A percentile compares a stretch with the other conserved stretches of the same genome.
phyloP scores from a whole-genome alignment of 2,329 filamentous ascomycete genomes.

The Aspergillus tubingensis region DNA sequence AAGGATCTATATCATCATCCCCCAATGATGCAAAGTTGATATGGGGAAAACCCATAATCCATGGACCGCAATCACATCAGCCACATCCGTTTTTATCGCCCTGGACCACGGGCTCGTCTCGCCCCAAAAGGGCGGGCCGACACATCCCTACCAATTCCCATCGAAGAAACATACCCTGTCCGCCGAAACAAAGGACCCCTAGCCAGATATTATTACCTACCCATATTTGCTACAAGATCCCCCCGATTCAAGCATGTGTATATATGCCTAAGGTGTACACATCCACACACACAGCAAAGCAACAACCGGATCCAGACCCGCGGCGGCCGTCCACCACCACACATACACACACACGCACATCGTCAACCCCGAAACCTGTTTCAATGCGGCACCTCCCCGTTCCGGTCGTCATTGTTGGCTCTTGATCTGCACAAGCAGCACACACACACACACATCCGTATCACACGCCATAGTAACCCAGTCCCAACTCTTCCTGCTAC shows the following conservation, averaged over 20 bases:
- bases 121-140: neutral
- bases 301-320: neutral
- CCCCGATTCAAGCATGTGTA: neutral
- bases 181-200: neutral
- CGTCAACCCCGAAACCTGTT: conserved; percentile 5
- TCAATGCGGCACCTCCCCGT: neutral
- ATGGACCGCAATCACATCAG: neutral
- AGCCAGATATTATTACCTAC: too few species aligned
- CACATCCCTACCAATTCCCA: neutral
- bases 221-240: too few species aligned
- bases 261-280: neutral
- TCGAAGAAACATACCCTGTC: neutral
- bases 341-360: neutral
- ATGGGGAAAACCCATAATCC: neutral
- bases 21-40: conserved; percentile 2
- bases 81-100: neutral
- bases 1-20: neutral
- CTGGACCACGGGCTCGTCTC: neutral
- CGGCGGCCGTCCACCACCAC: too few species aligned
- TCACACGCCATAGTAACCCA: neutral
- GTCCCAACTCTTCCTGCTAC: too few species aligned
- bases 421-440: neutral
- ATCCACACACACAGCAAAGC: neutral
- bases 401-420: conserved; percentile 3
- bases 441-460: neutral